These are phyloP conservation scores for Arbutus unedo DNA, from an alignment of 148 eudicot genomes.

Conservation along the genomic window DNA sequence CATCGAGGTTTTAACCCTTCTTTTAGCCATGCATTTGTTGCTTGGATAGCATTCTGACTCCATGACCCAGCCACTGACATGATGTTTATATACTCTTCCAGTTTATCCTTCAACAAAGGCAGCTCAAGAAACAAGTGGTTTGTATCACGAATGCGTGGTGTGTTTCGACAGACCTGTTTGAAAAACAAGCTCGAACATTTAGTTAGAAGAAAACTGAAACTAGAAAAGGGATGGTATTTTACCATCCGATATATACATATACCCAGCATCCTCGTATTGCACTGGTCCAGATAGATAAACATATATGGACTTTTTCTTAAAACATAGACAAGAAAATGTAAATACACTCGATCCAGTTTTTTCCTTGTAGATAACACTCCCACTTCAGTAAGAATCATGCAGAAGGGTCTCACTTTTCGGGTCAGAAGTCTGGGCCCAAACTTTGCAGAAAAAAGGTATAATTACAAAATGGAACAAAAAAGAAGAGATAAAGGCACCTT, in stretches of 20 bases:
- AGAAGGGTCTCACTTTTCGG: not conserved
- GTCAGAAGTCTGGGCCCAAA: not conserved
- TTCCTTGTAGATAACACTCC: not conserved
- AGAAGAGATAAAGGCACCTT: constrained; percentile 35
- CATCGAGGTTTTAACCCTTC: constrained; percentile 77
- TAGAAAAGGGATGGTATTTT: not conserved
- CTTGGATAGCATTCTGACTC: constrained; percentile 90
- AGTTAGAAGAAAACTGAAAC: not conserved
- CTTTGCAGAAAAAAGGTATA: not conserved
- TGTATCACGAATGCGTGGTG: constrained; percentile 76
- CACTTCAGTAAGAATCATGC: not conserved
- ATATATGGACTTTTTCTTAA: not conserved
- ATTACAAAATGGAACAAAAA: not conserved
- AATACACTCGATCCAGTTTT: not conserved
- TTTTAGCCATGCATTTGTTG: constrained; percentile 80
- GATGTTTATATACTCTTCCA: constrained; percentile 54
- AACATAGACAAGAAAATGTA: not conserved
- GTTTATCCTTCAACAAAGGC: constrained; percentile 54
- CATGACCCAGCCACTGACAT: constrained; percentile 72
- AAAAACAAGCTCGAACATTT: not conserved
- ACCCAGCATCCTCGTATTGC: not conserved
- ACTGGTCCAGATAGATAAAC: not conserved
- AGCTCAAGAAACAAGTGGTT: constrained; percentile 84
- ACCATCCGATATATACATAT: not conserved
- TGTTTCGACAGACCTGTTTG: constrained; percentile 54